These are phyloP conservation scores for Leccinum fibrillosum DNA, from an alignment of 768 basidiomycete genomes.

Conservation along the genomic window DNA sequence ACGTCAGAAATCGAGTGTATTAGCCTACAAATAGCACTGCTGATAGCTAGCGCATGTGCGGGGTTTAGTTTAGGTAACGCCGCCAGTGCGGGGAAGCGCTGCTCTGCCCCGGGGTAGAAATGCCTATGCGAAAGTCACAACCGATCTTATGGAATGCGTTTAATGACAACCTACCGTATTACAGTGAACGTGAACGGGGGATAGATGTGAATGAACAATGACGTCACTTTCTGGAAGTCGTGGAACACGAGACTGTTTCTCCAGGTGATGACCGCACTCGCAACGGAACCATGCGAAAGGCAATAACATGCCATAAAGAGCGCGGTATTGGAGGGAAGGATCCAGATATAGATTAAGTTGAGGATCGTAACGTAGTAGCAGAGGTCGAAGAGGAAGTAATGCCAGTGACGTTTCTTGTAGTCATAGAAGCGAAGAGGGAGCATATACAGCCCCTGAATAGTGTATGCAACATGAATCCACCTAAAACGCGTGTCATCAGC, in stretches of 20 bases:
- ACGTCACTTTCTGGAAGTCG: slow-evolving; percentile 93
- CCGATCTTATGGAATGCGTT: neutral
- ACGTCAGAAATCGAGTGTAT: slow-evolving; percentile 6
- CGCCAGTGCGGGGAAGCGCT: slow-evolving; percentile 81
- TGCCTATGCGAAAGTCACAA: slow-evolving; percentile 50
- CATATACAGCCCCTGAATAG: slow-evolving; percentile 70
- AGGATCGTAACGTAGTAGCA: slow-evolving; percentile 95
- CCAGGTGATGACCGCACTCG: slow-evolving; percentile 97
- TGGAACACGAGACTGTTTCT: slow-evolving; percentile 98
- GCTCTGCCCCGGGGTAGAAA: slow-evolving; percentile 76
- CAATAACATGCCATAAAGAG: slow-evolving; percentile 93
- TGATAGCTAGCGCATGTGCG: slow-evolving; percentile 68
- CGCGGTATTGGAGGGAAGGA: slow-evolving; percentile 70
- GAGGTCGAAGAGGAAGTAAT: slow-evolving; percentile 90
- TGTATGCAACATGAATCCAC: slow-evolving; percentile 89
- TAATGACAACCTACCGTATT: slow-evolving; percentile 58
- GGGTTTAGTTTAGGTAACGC: slow-evolving; percentile 72
- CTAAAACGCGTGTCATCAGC: slow-evolving; percentile 35
- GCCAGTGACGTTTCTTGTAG: slow-evolving; percentile 92
- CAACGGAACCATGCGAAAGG: slow-evolving; percentile 85
- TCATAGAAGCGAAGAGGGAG: slow-evolving; percentile 78
- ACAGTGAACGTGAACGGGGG: slow-evolving; percentile 88
- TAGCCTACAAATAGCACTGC: slow-evolving; percentile 75
- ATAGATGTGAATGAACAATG: slow-evolving; percentile 93
- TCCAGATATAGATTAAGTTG: slow-evolving; percentile 89